Conservation (phyloP, 164 flowering plant genomes). For the Liriodendron chinense region DNA sequence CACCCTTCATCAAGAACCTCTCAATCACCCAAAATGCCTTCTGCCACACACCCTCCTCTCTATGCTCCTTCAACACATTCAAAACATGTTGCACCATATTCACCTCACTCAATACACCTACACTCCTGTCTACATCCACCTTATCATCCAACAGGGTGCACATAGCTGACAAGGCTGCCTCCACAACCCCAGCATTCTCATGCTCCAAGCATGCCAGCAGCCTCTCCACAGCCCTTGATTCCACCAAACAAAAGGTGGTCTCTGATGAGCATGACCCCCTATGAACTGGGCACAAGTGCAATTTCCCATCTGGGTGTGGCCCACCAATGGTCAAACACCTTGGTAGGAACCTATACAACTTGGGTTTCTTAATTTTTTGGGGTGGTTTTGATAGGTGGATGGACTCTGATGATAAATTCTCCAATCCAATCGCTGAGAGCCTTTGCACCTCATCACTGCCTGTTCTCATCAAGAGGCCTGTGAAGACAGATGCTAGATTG, state of each 20-base stretch:
- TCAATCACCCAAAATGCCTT: constrained; percentile 72
- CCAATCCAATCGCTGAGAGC: constrained; percentile 62
- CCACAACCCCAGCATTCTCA: constrained; percentile 62
- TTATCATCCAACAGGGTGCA: constrained; percentile 67
- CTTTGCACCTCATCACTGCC: constrained; percentile 69
- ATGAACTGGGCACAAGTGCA: constrained; percentile 58
- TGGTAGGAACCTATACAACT: constrained; percentile 28
- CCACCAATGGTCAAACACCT: constrained; percentile 24
- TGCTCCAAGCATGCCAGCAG: constrained; percentile 53
- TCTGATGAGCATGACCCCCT: constrained; percentile 69
- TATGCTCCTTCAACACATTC: constrained; percentile 55
- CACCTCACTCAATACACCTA: constrained; percentile 39
- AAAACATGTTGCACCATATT: constrained; percentile 45
- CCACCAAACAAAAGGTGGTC: constrained; percentile 66
- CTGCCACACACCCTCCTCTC: constrained; percentile 48
- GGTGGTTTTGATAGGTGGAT: constrained; percentile 53
- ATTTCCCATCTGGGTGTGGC: constrained; percentile 28
- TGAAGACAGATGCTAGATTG: constrained; percentile 52
- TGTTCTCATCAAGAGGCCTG: constrained; percentile 51
- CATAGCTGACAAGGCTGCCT: constrained; percentile 68
- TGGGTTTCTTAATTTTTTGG: constrained; percentile 28
- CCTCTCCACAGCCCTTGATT: constrained; percentile 63
- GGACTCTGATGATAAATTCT: constrained; percentile 62
- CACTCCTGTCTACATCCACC: constrained; percentile 61
- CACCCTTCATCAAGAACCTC: constrained; percentile 57